Evolutionary conservation across 75 land plant genomes (phyloP), one percentile per base, ranked within the genome.

Genomic region (Sequoiadendron giganteum): DNA sequence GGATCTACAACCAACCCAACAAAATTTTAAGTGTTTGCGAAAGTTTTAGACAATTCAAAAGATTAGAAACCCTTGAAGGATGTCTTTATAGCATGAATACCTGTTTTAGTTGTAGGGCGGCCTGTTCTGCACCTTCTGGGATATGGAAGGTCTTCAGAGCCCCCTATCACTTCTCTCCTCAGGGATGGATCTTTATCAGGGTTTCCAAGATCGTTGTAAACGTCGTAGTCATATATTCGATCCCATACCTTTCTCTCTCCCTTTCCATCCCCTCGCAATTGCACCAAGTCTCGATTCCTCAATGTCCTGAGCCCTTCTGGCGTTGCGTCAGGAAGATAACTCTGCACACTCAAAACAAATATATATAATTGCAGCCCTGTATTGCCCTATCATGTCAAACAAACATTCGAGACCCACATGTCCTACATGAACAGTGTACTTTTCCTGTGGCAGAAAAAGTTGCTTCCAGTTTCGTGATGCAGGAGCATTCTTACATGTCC

Each of bases 71-170:
- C 7, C 19, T 6, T 6, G 11, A 48, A 84, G 56, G 55, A 28
- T 13, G 0, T 16, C 34, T 30, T 6, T 15, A 49, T 34, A 32
- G 21, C 48, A 84, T 65, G 19, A 75, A 75, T 43, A 94, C 94
- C 95, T 85, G 72, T 89, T 30, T 90, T 87, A 9, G 90, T 86
- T 10, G 52, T 86, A 21, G 92, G 93, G 21, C 96, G 92, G 10
- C 95, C 93, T 6, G 97, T 96, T 84, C 95, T 88, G 83, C 93
- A 90, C 0, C 96, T 86, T 10, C 97, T 89, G 6, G 96, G 97
- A 48, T 93, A 96, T 3, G 96, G 96, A 40, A 86, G 86, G 0
- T 90, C 87, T 40, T 68, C 54, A 7, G 96, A 92, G 15, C 97
- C 95, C 1, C 95, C 96, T 1, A 96, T 70, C 0, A 91, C 89